Evolutionary conservation across 2,329 filamentous ascomycete species (phyloP).

Genomic region (Colletotrichum sp.): DNA sequence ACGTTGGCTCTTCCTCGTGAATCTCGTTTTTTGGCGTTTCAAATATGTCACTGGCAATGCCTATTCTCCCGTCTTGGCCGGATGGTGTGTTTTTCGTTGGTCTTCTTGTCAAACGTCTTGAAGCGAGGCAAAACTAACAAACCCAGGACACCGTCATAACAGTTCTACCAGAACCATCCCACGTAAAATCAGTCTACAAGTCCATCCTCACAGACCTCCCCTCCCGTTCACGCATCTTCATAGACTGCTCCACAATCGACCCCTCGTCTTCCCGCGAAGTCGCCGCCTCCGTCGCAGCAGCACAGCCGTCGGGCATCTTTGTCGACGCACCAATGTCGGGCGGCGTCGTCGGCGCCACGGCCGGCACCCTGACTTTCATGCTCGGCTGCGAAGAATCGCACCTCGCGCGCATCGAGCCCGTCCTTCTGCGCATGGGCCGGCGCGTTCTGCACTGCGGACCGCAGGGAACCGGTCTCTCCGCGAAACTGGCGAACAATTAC

Average conservation of each 20-base stretch:
- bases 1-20: slow-evolving; percentile 30
- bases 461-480: slow-evolving; percentile 85
- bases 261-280: slow-evolving; percentile 82
- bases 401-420: slow-evolving; percentile 68
- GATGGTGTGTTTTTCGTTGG: slow-evolving; percentile 51
- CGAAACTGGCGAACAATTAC: slow-evolving; percentile 98
- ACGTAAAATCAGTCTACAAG: slow-evolving; percentile 84
- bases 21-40: neutral
- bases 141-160: slow-evolving; percentile 83
- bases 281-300: slow-evolving; percentile 69
- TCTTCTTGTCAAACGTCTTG: slow-evolving; percentile 28
- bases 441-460: slow-evolving; percentile 85
- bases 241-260: slow-evolving; percentile 97
- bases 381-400: slow-evolving; percentile 72
- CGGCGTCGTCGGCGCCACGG: slow-evolving; percentile 87
- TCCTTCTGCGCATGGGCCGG: slow-evolving; percentile 84
- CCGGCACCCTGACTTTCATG: slow-evolving; percentile 95
- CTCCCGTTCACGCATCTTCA: slow-evolving; percentile 75
- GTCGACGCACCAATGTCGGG: slow-evolving; percentile 98
- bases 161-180: slow-evolving; percentile 85
- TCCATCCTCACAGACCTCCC: slow-evolving; percentile 70
- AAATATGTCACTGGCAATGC: slow-evolving; percentile 13
- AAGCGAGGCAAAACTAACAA: slow-evolving; percentile 25
- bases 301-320: slow-evolving; percentile 65
- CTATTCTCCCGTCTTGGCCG: slow-evolving; percentile 63